Base-by-base conservation (phyloP, 768 basidiomycete genomes). In the Termitomyces sp. region DNA sequence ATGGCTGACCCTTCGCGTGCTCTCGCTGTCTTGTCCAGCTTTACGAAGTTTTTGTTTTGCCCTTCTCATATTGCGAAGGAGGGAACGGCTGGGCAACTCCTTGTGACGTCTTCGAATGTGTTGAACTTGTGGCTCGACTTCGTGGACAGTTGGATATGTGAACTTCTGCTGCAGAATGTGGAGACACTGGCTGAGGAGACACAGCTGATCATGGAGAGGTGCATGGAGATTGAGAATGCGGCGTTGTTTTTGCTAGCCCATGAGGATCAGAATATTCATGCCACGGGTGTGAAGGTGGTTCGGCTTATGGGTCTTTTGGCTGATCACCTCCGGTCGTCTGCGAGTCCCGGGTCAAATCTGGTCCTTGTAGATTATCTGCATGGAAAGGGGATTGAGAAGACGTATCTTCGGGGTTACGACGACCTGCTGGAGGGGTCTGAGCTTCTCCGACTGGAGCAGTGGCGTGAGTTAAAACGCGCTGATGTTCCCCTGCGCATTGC, bases 231-330 rank as follows among this genome's bases (percentile, higher is more conserved):
- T 30, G 85, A 88, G 61, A 83, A 85, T 0, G 90, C 86, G 2
- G 81, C 82, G 1, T 67, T 95, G 44, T 94, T 95, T 67, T 72
- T 95, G 53, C 75, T 94, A 56, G 77, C 87, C 13, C 80, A 86
- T 54, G 80, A 82, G 58, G 68, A 69, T 30, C 69, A 75, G 50
- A 58, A 73, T 3, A 79, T 90, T 9, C 81, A 83, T 50, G 73
- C 73, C 14, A 77, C 79, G 20, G 93, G 89, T 1, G 79, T 87
- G 32, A 84, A 84, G 66, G 74, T 88, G 16, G 65, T 90, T 9
- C 82, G 87, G 36, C 74, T 81, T 33, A 71, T 92, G 44, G 78
- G 81, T 14, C 68, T 71, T 1, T 66, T 90, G 40, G 70, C 77
- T 50, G 68, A 73, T 6, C 75, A 84, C 48, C 58, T 87, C 1